Evolutionary conservation across 345 rosid species (phyloP).

Genomic region (Excoecaria cochinchinensis): DNA sequence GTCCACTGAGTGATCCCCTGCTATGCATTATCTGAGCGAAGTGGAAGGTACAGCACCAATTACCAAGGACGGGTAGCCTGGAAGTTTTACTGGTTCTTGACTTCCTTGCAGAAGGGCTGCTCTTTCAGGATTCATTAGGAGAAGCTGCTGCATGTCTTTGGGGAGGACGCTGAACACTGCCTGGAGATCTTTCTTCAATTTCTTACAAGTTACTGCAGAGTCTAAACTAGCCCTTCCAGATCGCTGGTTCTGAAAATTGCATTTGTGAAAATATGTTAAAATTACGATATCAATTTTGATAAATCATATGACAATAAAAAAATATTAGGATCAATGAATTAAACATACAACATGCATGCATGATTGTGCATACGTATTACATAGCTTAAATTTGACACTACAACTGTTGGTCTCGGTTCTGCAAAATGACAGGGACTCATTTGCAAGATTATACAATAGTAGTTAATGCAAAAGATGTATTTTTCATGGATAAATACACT

Average conservation of each 20-base stretch:
- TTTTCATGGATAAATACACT: too few relatives aligned
- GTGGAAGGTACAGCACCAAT: slow-evolving; percentile 24
- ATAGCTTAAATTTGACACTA: background rate
- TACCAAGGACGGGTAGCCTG: slow-evolving; percentile 31
- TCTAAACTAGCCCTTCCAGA: slow-evolving; percentile 44
- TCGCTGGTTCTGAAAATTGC: slow-evolving; percentile 47
- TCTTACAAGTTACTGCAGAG: slow-evolving; percentile 48
- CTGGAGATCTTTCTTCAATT: slow-evolving; percentile 76
- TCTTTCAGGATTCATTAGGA: slow-evolving; percentile 81
- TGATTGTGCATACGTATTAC: background rate
- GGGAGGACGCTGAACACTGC: slow-evolving; percentile 73
- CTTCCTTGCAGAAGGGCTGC: slow-evolving; percentile 60
- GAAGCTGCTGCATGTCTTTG: slow-evolving; percentile 81
- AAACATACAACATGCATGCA: background rate
- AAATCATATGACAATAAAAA: background rate
- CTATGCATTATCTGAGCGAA: slow-evolving; percentile 21
- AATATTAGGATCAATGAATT: background rate
- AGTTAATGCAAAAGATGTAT: too few relatives aligned
- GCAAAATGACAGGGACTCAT: too few relatives aligned
- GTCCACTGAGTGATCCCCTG: slow-evolving; percentile 8
- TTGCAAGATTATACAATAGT: too few relatives aligned
- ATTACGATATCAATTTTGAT: background rate
- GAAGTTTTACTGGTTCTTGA: slow-evolving; percentile 28
- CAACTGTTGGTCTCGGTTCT: background rate
- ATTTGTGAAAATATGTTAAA: background rate